Evolutionary conservation across 176 grass and related monocot genomes (phyloP).

Genomic region (Raddia distichophylla): DNA sequence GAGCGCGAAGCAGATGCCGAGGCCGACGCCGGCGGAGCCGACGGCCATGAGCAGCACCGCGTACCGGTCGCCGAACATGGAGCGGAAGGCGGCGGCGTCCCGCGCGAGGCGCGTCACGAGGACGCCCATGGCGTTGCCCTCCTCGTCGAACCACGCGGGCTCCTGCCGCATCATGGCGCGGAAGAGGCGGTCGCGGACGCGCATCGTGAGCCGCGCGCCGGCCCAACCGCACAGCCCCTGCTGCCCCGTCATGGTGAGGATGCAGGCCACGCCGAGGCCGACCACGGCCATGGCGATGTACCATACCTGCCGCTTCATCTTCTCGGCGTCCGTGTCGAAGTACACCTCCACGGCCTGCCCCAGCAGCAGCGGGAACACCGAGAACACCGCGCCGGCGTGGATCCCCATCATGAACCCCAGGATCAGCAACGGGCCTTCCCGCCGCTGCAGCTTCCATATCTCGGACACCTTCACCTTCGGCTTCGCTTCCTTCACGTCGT

Average conservation of each 20-base stretch:
- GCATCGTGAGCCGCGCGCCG: constrained; percentile 48
- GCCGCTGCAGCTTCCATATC: constrained; percentile 58
- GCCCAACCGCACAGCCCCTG: constrained; percentile 70
- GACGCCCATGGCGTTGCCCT: constrained; percentile 54
- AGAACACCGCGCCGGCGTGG: constrained; percentile 58
- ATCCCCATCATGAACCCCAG: constrained; percentile 62
- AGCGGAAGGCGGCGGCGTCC: constrained; percentile 55
- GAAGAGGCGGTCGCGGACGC: constrained; percentile 54
- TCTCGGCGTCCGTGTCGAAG: constrained; percentile 39
- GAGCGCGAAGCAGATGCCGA: constrained; percentile 55
- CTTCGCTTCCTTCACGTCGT: background rate
- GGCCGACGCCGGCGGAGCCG: constrained; percentile 56
- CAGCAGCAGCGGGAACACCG: constrained; percentile 63
- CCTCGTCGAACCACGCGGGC: constrained; percentile 66
- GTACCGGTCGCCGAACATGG: constrained; percentile 64
- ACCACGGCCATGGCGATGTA: constrained; percentile 47
- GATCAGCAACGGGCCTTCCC: constrained; percentile 47
- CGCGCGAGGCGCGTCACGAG: constrained; percentile 53
- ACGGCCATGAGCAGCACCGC: constrained; percentile 67
- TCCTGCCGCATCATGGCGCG: constrained; percentile 60
- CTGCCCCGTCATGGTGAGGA: constrained; percentile 66
- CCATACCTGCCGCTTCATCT: constrained; percentile 61
- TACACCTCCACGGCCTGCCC: constrained; percentile 64
- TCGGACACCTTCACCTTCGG: constrained; percentile 19
- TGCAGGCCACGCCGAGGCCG: constrained; percentile 57